phyloP scores from a whole-genome alignment of 306 rosid genomes.

The Glycine latifolia region DNA sequence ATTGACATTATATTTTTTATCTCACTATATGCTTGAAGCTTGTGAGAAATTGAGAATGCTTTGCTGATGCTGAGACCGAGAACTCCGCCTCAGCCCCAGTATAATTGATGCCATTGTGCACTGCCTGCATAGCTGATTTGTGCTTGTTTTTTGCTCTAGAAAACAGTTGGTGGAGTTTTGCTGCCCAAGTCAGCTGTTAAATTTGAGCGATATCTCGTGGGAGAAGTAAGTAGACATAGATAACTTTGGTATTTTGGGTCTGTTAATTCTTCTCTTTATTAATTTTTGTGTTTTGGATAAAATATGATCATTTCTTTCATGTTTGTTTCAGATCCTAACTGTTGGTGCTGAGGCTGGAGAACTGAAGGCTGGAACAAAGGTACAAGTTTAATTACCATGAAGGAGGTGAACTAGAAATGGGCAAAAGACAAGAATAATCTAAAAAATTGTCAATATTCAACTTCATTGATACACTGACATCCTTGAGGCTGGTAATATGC shows the following conservation, averaged over 20 bases:
- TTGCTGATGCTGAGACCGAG: too few species aligned
- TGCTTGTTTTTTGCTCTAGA: constrained; percentile 55
- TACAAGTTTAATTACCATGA: constrained; percentile 44
- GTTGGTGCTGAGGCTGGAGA: constrained; percentile 81
- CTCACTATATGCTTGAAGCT: too few species aligned
- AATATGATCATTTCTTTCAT: constrained; percentile 28
- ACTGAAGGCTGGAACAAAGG: constrained; percentile 82
- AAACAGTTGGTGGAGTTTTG: constrained; percentile 88
- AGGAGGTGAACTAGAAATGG: constrained; percentile 10
- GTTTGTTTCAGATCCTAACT: constrained; percentile 70
- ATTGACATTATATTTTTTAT: too few species aligned
- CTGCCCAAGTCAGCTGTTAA: constrained; percentile 93
- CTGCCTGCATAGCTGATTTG: background rate
- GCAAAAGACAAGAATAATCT: constrained; percentile 1
- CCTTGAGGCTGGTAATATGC: constrained; percentile 29
- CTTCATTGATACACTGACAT: background rate
- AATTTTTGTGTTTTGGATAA: background rate
- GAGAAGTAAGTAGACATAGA: constrained; percentile 69
- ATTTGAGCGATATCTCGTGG: constrained; percentile 86
- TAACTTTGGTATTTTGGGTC: constrained; percentile 13
- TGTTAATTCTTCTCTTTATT: background rate
- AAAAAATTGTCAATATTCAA: background rate
- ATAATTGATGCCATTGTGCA: too few species aligned
- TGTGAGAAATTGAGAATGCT: too few species aligned
- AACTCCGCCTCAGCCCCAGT: too few species aligned